These are phyloP conservation scores for Pterulicium gracile DNA, from an alignment of 1,284 basidiomycete genomes.

Conservation along the genomic window DNA sequence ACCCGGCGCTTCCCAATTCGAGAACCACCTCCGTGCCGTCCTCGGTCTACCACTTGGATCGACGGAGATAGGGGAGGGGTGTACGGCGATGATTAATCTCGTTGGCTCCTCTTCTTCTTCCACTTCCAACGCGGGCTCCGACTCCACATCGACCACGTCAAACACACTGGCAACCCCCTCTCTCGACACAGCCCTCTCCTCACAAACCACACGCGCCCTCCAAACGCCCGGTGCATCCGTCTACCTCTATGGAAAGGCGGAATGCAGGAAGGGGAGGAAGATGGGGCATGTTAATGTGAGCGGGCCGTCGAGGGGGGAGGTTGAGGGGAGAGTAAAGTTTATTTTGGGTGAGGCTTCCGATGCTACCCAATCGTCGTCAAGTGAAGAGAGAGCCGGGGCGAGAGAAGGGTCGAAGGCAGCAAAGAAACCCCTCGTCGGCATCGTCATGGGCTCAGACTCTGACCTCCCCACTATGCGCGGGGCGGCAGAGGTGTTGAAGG, in stretches of 20 bases:
- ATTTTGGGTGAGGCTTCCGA: conserved; percentile 36
- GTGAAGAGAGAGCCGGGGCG: conserved; percentile 28
- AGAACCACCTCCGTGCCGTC: conserved; percentile 97
- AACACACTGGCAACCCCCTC: conserved; percentile 30
- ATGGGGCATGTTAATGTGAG: conserved; percentile 97
- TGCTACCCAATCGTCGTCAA: conserved; percentile 44
- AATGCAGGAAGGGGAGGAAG: conserved; percentile 86
- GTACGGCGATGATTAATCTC: conserved; percentile 92
- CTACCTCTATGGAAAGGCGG: conserved; percentile 92
- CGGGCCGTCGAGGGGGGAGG: conserved; percentile 72
- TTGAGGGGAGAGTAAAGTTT: conserved; percentile 58
- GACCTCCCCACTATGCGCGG: conserved; percentile 91
- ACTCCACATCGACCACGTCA: conserved; percentile 39
- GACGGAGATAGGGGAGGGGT: conserved; percentile 80
- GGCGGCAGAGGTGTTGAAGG: conserved; percentile 77
- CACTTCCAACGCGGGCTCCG: conserved; percentile 12
- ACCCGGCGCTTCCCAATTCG: conserved; percentile 82
- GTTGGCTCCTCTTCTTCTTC: conserved; percentile 65
- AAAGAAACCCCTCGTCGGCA: conserved; percentile 73
- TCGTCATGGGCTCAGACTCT: conserved; percentile 99
- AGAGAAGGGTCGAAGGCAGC: conserved; percentile 48
- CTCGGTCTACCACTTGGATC: conserved; percentile 85
- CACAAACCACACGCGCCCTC: not conserved
- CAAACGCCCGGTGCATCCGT: conserved; percentile 60
- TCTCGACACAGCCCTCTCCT: conserved; percentile 18